Conservation (phyloP, 441 rosid genomes). For the Croton laevigatus region DNA sequence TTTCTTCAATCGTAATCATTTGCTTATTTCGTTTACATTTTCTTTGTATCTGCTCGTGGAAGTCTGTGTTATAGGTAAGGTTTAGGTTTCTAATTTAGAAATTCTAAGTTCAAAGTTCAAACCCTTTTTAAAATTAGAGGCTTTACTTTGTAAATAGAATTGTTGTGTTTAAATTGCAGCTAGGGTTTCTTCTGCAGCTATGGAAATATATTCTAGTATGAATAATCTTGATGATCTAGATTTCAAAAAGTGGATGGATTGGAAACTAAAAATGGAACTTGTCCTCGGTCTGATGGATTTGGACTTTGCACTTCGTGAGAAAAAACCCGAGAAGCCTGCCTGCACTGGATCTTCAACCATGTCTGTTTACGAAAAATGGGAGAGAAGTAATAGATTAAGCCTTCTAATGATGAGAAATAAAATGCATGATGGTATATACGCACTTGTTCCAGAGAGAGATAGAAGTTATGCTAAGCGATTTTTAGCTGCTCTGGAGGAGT, state of each 20-base stretch:
- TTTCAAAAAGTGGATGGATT: background rate
- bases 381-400: background rate
- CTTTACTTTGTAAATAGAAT: too few relatives aligned
- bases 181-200: background rate
- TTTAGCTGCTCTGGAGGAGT: background rate
- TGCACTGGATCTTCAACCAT: background rate
- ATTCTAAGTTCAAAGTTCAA: too few relatives aligned
- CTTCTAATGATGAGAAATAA: background rate
- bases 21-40: too few relatives aligned
- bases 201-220: background rate
- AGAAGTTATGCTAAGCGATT: background rate
- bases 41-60: too few relatives aligned
- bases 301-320: conserved; percentile 10
- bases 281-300: conserved; percentile 5
- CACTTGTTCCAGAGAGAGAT: background rate
- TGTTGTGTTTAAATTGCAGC: background rate
- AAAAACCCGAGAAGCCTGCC: background rate
- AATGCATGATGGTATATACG: background rate
- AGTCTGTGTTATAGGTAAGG: too few relatives aligned
- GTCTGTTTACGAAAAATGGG: background rate
- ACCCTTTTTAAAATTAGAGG: too few relatives aligned
- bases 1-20: too few relatives aligned
- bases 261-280: background rate
- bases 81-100: too few relatives aligned
- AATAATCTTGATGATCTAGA: background rate